phyloP scores from a whole-genome alignment of 495 filamentous ascomycete species.

The Evansstolkia leycettana region DNA sequence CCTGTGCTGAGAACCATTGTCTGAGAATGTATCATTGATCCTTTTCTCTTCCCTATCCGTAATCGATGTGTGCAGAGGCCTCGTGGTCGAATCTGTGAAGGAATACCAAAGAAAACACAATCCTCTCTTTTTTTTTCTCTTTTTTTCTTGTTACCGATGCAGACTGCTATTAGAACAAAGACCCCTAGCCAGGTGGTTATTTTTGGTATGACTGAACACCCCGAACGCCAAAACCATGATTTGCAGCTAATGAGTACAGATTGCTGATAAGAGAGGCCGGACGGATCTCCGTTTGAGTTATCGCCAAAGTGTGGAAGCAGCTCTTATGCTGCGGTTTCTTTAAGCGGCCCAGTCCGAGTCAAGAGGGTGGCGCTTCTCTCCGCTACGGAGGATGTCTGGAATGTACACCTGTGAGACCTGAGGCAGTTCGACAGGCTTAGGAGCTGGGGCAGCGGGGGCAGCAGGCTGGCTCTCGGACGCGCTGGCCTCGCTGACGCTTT shows the following conservation, averaged over 20 bases:
- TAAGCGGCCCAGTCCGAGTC: slow-evolving; percentile 49
- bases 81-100: too few relatives aligned
- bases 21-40: too few relatives aligned
- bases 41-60: too few relatives aligned
- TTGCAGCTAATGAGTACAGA: slow-evolving; percentile 21
- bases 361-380: slow-evolving; percentile 38
- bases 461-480: slow-evolving; percentile 26
- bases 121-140: slow-evolving; percentile 5
- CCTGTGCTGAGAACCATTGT: too few relatives aligned
- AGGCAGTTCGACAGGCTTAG: slow-evolving; percentile 21
- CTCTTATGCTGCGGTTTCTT: slow-evolving; percentile 1
- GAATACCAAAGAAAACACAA: slow-evolving; percentile 4
- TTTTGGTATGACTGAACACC: slow-evolving; percentile 21
- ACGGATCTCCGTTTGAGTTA: too few relatives aligned
- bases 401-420: slow-evolving; percentile 31
- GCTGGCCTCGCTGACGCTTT: slow-evolving; percentile 29
- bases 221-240: slow-evolving; percentile 29
- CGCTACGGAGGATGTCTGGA: slow-evolving; percentile 27
- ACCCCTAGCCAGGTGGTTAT: slow-evolving; percentile 7
- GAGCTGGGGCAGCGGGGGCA: slow-evolving; percentile 15
- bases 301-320: too few relatives aligned
- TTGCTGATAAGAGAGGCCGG: too few relatives aligned
- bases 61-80: too few relatives aligned
- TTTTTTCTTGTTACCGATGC: not conserved
- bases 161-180: slow-evolving; percentile 1